Evolutionary conservation across 805 yeast genomes (phyloP).

Genomic region (Kluyveromyces wickerhamii): DNA sequence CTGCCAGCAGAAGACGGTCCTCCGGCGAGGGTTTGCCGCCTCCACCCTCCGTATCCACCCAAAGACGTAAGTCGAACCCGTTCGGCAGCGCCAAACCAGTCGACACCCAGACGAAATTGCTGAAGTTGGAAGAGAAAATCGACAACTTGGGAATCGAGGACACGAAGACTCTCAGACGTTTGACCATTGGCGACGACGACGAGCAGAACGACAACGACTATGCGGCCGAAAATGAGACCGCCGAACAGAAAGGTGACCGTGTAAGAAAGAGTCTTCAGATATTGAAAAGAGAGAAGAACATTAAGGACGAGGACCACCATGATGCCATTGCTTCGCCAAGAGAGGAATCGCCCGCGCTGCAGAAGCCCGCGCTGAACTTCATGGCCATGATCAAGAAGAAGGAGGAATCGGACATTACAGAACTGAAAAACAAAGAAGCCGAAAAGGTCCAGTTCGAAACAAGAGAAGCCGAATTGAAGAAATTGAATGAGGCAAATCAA

Average conservation of each 20-base stretch:
- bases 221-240: slow-evolving; percentile 11
- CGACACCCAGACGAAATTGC: slow-evolving; percentile 57
- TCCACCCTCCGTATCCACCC: slow-evolving; percentile 8
- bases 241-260: slow-evolving; percentile 6
- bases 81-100: slow-evolving; percentile 86
- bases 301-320: slow-evolving; percentile 6
- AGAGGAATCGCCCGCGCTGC: neutral
- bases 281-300: slow-evolving; percentile 11
- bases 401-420: slow-evolving; percentile 3
- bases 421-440: slow-evolving; percentile 1
- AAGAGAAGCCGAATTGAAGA: neutral
- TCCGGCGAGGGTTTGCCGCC: slow-evolving; percentile 3
- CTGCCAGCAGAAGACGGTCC: slow-evolving; percentile 3
- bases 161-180: slow-evolving; percentile 30
- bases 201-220: slow-evolving; percentile 12
- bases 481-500: too few species aligned
- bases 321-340: slow-evolving; percentile 6
- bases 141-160: slow-evolving; percentile 37
- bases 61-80: slow-evolving; percentile 48
- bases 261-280: slow-evolving; percentile 1
- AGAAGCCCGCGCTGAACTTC: neutral
- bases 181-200: slow-evolving; percentile 14
- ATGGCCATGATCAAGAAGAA: slow-evolving; percentile 4
- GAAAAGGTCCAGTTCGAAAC: slow-evolving; percentile 6
- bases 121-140: slow-evolving; percentile 51